Evolutionary conservation across 805 yeast genomes (phyloP), one percentile per base, ranked within the genome.

Genomic region (Metschnikowia santaceciliae): DNA sequence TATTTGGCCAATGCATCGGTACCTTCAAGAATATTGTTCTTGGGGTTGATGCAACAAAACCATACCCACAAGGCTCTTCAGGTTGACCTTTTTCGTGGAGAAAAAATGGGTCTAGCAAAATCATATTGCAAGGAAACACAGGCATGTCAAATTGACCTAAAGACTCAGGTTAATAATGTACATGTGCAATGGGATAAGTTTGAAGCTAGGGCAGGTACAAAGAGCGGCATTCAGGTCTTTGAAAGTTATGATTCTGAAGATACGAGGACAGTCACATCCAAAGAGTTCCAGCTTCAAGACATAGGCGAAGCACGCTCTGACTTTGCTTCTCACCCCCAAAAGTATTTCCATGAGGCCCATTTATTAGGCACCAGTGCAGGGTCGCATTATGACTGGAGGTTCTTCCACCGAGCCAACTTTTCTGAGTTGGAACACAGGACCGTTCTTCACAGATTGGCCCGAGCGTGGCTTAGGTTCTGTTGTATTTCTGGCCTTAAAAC

Each of bases 381-480:
- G 4, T 42, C 32, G n/a, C 66, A 62, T 44, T 58, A 51, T 42
- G 66, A 62, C 45, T 61, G 64, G 66, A 48, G 64, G 17, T 61
- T 62, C 37, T 62, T 61, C 46, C 45, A 36, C 26, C 41, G 14
- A 15, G n/a, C 37, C 8, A 32, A 26, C 3, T 54, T 50, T 44
- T 56, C 68, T 1, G 48, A 56, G 13, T 67, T 66, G 53, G 78
- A 77, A 44, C 57, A 54, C 38, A 63, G 54, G 49, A 42, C 46
- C 3, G 32, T 56, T n/a, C 43, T 67, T 67, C 83, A 80, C 57
- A 68, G 81, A 15, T 51, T 80, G 47, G 64, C 80, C 3, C 69
- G 83, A 48, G 80, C 79, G 3, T 82, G 81, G 72, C 69, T 81
- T 36, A 67, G 76, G 43, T 80, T 82, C 54, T 61, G 80, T 23